Base-by-base conservation (phyloP, 2,329 filamentous ascomycete genomes). In the Metarhizium guizhouense region DNA sequence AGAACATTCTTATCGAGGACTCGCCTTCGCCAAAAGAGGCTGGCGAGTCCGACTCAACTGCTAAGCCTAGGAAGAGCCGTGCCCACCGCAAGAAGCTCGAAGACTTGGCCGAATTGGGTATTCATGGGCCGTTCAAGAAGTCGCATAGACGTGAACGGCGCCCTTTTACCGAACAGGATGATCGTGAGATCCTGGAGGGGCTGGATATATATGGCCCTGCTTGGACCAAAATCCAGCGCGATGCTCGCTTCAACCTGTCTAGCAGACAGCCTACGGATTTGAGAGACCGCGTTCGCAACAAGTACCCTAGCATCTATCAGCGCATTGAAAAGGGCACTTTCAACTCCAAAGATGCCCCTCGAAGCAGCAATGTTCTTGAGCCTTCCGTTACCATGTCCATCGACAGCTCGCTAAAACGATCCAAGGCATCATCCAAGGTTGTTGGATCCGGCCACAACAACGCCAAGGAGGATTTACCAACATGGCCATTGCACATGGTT, bases 201-300 rank as follows among this genome's bases (percentile, higher is more conserved):
- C 77, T 85, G 42, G 72, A 81, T 43, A 64, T 75, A 4, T 84
- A 85, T 63, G 83, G 83, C 0, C 80, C 83, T 8, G 77, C 81
- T 8, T 86, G 84, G 83, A 84, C 82, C 53, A 82, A 79, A 65
- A 86, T 86, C 20, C 82, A 84, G 63, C 75, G 82, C 40, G 82
- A 86, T 57, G 68, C 77, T 14, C 73, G 73, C 32, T 84, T 82
- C 66, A 73, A 82, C 57, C 70, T 86, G n/a, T 76, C 78, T 4
- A 79, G 67, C 57, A 73, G 83, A 48, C 80, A 84, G 59, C 82
- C 83, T 1, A 86, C 83, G 0, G 83, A 86, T 62, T 66, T 86
- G 53, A 74, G 83, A 58, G 83, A 86, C 59, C 75, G 83, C 25
- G 76, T 85, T 36, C 77, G 83, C 47, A 86, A 86, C 67, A 85